These are phyloP conservation scores for Themeda triandra DNA, from an alignment of 176 grass and related monocot genomes.

Conservation along the genomic window DNA sequence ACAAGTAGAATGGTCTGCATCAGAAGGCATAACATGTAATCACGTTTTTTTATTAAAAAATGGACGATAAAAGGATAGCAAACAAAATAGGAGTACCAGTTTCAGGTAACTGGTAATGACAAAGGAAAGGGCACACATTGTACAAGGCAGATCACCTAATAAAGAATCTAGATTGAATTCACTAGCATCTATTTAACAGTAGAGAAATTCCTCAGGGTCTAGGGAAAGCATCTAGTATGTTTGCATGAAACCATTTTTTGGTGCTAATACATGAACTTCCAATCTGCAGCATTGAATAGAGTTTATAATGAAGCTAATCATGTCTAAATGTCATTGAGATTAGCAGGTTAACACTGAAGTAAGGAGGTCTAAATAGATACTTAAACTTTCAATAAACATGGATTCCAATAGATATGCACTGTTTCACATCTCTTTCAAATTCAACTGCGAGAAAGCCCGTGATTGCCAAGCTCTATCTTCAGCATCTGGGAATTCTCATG, in stretches of 20 bases:
- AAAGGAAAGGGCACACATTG: not conserved
- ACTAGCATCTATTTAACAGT: not conserved
- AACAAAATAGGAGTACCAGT: not conserved
- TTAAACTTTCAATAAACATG: not conserved
- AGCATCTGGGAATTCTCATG: too few species aligned
- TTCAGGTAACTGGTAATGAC: conserved; percentile 1
- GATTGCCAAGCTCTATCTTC: too few species aligned
- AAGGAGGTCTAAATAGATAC: not conserved
- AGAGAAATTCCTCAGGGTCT: not conserved
- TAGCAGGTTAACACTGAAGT: not conserved
- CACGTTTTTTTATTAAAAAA: not conserved
- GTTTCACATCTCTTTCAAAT: not conserved
- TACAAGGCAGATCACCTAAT: not conserved
- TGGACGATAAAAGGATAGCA: not conserved
- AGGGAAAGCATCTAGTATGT: not conserved
- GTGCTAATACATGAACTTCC: too few species aligned
- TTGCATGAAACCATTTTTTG: not conserved
- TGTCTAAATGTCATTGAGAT: not conserved
- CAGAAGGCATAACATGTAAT: conserved; percentile 21
- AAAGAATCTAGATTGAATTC: not conserved
- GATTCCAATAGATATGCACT: not conserved
- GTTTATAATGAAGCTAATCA: too few species aligned
- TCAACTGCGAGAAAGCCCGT: not conserved
- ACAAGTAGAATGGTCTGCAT: conserved; percentile 71
- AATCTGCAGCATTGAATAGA: too few species aligned